Conservation (phyloP, 352 stramenopile species). For the Phytophthora palmivora region DNA sequence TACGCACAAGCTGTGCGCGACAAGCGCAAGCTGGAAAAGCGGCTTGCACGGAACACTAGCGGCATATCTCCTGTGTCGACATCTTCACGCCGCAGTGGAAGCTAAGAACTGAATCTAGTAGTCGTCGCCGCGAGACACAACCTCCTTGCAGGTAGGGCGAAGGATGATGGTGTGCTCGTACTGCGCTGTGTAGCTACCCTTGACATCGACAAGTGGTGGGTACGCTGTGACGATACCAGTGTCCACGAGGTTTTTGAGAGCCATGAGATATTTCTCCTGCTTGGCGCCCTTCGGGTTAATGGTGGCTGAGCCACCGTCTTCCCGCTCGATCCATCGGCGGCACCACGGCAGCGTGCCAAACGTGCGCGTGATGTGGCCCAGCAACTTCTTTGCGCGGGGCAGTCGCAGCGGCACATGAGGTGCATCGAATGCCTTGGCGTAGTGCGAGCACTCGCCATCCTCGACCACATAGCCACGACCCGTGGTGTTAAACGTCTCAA, state of each 20-base stretch:
- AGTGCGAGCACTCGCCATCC: conserved; percentile 97
- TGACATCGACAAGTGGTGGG: conserved; percentile 96
- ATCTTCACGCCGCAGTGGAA: conserved; percentile 24
- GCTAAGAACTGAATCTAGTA: conserved; percentile 80
- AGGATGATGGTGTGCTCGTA: conserved; percentile 92
- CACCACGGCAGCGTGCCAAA: conserved; percentile 99
- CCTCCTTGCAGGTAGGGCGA: conserved; percentile 97
- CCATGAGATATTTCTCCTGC: conserved; percentile 96
- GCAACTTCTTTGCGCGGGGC: conserved; percentile 94
- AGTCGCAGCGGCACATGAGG: conserved; percentile 94
- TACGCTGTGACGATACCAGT: conserved; percentile 96
- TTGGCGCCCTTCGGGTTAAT: conserved; percentile 94
- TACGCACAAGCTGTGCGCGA: conserved; percentile 89
- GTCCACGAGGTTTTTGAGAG: conserved; percentile 95
- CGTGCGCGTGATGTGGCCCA: conserved; percentile 98
- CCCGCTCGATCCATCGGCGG: conserved; percentile 96
- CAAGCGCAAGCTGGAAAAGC: conserved; percentile 68
- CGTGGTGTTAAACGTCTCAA: conserved; percentile 96
- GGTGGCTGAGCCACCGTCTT: conserved; percentile 95
- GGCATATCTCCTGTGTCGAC: conserved; percentile 16
- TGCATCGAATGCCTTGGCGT: conserved; percentile 97
- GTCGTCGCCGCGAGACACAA: conserved; percentile 98
- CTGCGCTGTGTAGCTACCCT: conserved; percentile 95
- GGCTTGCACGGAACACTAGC: conserved; percentile 21
- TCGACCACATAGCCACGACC: conserved; percentile 91